Evolutionary conservation across 352 stramenopile genomes (phyloP), one percentile per base, ranked within the genome.

Genomic region (Pythium biforme): DNA sequence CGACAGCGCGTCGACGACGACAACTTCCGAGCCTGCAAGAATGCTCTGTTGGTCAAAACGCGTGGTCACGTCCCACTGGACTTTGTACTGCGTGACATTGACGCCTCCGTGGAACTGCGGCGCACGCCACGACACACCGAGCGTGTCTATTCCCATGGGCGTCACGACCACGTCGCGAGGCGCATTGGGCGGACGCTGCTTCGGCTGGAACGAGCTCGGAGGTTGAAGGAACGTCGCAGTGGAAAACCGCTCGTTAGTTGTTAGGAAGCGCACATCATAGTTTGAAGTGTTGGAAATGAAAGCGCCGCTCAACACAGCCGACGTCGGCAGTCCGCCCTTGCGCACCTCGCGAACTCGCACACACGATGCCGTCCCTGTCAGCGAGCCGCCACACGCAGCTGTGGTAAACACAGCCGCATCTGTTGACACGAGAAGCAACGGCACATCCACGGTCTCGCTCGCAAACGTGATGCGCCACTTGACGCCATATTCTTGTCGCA

Each of bases 21-120:
- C 64, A 4, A 77, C 59, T 4, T 76, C 73, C 0, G 75, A 86
- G 2, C 78, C 83, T 2, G 81, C 58, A 23, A 80, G 87, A 23
- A 88, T 73, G 26, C 74, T 88, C 62, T 89, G 76, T 53, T 81
- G 70, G 33, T 94, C 81, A 68, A 98, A 98, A 31, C 71, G 77
- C 11, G 76, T 65, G 40, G 83, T 92, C 20, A 84, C 77, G 55
- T 98, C 94, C 93, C 94, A 98, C 70, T 98, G 88, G 9, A 99
- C 68, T 26, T 87, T 90, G 76, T 97, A 99, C 53, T 96, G 80
- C n/a, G 82, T 77, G 17, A 98, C 69, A 7, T 40, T 47, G n/a
- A 83, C 63, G 0, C 93, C 95, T 14, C 92, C 90, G 55, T 82
- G 60, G 50, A 79, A 75, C 7, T 69, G 33, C 17, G 95, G 91